These are phyloP conservation scores for Allomyces macrogynus DNA, from an alignment of 192 early-diverging fungal species.

Conservation along the genomic window DNA sequence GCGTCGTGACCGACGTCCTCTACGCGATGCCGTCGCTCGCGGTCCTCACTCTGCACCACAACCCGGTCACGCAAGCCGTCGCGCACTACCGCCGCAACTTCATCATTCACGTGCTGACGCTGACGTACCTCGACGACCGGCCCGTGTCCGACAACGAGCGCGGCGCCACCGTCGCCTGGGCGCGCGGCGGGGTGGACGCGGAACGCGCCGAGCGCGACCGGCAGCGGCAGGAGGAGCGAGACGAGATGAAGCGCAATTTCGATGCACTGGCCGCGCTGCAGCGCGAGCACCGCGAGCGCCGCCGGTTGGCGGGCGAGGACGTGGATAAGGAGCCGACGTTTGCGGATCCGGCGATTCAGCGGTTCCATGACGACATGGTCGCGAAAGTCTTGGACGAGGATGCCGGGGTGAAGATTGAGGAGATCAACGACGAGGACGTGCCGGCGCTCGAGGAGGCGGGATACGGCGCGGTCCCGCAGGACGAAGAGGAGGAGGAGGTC, in stretches of 20 bases:
- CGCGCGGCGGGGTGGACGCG: constrained; percentile 19
- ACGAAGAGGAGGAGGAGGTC: too few species aligned
- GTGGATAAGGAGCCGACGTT: constrained; percentile 1
- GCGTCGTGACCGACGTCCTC: constrained; percentile 22
- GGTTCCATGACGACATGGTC: constrained; percentile 3
- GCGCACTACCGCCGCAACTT: constrained; percentile 27
- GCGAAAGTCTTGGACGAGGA: background rate
- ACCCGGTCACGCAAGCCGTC: constrained; percentile 32
- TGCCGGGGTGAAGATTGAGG: background rate
- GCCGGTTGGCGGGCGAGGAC: constrained; percentile 1
- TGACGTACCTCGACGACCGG: constrained; percentile 37
- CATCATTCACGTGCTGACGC: constrained; percentile 14
- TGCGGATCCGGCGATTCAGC: background rate
- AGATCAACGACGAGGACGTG: too few species aligned
- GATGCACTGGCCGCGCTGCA: constrained; percentile 6
- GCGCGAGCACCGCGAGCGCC: background rate
- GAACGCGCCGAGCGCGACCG: constrained; percentile 25
- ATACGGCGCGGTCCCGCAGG: too few species aligned
- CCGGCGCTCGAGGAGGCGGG: too few species aligned
- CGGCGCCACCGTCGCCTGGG: constrained; percentile 27
- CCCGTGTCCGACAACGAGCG: constrained; percentile 41
- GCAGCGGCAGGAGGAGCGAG: constrained; percentile 21
- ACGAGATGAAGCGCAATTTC: constrained; percentile 29
- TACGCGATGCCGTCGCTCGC: constrained; percentile 28
- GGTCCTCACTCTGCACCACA: constrained; percentile 34